phyloP scores from a whole-genome alignment of 768 basidiomycete genomes.

The Guyanaporus albipodus region DNA sequence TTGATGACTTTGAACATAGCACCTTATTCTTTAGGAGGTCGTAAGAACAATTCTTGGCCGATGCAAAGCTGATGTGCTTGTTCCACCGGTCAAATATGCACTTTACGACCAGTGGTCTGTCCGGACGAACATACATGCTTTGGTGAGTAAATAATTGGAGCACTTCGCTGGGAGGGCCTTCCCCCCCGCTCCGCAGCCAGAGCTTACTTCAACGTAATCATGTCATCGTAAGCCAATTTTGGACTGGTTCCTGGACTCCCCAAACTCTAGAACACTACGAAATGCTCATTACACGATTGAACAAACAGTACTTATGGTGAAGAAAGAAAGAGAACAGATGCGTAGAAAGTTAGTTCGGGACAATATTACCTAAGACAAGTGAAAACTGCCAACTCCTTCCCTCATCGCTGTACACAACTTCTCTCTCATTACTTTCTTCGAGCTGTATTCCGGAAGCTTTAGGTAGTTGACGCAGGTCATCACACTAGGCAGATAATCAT shows the following conservation, averaged over 20 bases:
- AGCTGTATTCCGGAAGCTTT: slow-evolving; percentile 94
- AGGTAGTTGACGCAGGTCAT: slow-evolving; percentile 99
- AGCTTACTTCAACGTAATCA: neutral
- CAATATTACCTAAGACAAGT: slow-evolving; percentile 66
- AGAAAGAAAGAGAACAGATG: slow-evolving; percentile 8
- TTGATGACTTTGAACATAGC: slow-evolving; percentile 21
- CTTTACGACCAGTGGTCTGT: slow-evolving; percentile 78
- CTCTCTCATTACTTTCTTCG: slow-evolving; percentile 77
- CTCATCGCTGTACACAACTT: slow-evolving; percentile 82
- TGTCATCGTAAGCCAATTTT: neutral
- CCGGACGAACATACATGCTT: slow-evolving; percentile 48
- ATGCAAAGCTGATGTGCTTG: slow-evolving; percentile 76
- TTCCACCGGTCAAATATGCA: slow-evolving; percentile 72
- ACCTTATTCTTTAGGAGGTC: slow-evolving; percentile 73
- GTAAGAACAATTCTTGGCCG: slow-evolving; percentile 76
- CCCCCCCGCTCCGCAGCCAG: slow-evolving; percentile 25
- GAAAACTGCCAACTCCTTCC: slow-evolving; percentile 96
- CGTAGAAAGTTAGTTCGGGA: slow-evolving; percentile 17
- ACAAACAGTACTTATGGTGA: slow-evolving; percentile 16
- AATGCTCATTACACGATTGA: slow-evolving; percentile 5
- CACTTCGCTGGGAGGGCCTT: slow-evolving; percentile 1
- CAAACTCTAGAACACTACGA: neutral
- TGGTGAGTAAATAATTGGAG: slow-evolving; percentile 2
- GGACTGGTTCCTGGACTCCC: neutral
- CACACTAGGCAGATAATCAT: slow-evolving; percentile 94